These are phyloP conservation scores for Leccinum barrowsii DNA, from an alignment of 768 basidiomycete species.

Conservation along the genomic window DNA sequence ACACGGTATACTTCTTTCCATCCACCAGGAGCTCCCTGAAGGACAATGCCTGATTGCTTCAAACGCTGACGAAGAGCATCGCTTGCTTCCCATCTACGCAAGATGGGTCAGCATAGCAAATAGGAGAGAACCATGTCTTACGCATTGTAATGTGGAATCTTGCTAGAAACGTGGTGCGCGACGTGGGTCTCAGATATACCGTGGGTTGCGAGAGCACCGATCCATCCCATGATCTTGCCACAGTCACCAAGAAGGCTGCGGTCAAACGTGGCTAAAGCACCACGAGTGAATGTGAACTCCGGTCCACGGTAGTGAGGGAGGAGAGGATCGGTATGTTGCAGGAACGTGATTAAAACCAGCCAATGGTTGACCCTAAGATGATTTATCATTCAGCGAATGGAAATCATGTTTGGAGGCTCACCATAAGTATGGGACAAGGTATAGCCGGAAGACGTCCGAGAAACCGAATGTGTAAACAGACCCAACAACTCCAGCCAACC, in stretches of 20 bases:
- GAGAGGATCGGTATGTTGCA: conserved; percentile 95
- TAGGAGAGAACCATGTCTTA: conserved; percentile 28
- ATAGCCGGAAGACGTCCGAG: conserved; percentile 69
- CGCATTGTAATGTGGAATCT: conserved; percentile 95
- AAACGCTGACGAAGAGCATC: conserved; percentile 77
- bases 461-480: conserved; percentile 65
- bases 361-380: conserved; percentile 77
- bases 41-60: conserved; percentile 51
- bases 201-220: conserved; percentile 82
- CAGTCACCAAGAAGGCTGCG: conserved; percentile 75
- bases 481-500: conserved; percentile 56
- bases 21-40: conserved; percentile 72
- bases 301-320: conserved; percentile 90
- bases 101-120: background rate
- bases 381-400: background rate
- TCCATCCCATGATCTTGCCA: conserved; percentile 77
- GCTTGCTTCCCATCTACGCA: conserved; percentile 80
- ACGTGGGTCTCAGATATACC: conserved; percentile 96
- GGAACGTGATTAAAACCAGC: conserved; percentile 94
- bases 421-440: conserved; percentile 89
- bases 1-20: conserved; percentile 81
- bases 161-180: conserved; percentile 87
- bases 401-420: conserved; percentile 12
- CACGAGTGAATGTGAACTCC: conserved; percentile 91
- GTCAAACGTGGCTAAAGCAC: conserved; percentile 90